These are phyloP conservation scores for Fusarium sp. DNA, from an alignment of 2,329 filamentous ascomycete species.

Conservation along the genomic window DNA sequence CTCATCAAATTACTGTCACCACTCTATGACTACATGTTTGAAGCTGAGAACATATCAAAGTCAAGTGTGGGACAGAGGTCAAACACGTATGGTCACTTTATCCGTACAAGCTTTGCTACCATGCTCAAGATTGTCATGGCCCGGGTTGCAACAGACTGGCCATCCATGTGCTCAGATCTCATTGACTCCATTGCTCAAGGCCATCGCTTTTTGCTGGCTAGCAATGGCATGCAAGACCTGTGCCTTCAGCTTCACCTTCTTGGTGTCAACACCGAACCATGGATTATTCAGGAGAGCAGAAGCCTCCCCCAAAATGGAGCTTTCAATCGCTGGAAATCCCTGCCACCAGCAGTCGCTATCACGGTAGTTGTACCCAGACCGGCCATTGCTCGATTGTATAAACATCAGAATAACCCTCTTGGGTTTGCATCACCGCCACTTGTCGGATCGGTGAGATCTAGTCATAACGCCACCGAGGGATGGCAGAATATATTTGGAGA, in stretches of 20 bases:
- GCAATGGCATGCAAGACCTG: slow-evolving; percentile 48
- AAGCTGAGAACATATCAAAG: slow-evolving; percentile 46
- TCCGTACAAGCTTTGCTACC: slow-evolving; percentile 51
- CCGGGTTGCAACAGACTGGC: slow-evolving; percentile 48
- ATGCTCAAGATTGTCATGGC: slow-evolving; percentile 50
- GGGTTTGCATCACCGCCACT: slow-evolving; percentile 41
- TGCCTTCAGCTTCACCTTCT: slow-evolving; percentile 48
- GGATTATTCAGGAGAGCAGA: slow-evolving; percentile 39
- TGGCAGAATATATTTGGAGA: slow-evolving; percentile 51
- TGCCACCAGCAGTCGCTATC: slow-evolving; percentile 49
- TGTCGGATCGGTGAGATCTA: slow-evolving; percentile 43
- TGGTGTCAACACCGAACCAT: slow-evolving; percentile 44
- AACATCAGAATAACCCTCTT: slow-evolving; percentile 8
- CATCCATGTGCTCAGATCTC: slow-evolving; percentile 41
- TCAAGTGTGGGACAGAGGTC: slow-evolving; percentile 7
- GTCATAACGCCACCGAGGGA: slow-evolving; percentile 26
- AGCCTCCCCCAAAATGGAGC: slow-evolving; percentile 31
- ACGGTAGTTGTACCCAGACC: slow-evolving; percentile 48
- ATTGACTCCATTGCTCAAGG: slow-evolving; percentile 45
- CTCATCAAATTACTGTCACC: slow-evolving; percentile 51
- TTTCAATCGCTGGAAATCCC: slow-evolving; percentile 49
- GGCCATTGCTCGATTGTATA: slow-evolving; percentile 41
- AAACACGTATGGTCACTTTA: slow-evolving; percentile 43
- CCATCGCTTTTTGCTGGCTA: slow-evolving; percentile 40
- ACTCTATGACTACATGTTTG: slow-evolving; percentile 57